Conservation (phyloP, 108 stramenopile genomes). For the Nitzschia sp. region DNA sequence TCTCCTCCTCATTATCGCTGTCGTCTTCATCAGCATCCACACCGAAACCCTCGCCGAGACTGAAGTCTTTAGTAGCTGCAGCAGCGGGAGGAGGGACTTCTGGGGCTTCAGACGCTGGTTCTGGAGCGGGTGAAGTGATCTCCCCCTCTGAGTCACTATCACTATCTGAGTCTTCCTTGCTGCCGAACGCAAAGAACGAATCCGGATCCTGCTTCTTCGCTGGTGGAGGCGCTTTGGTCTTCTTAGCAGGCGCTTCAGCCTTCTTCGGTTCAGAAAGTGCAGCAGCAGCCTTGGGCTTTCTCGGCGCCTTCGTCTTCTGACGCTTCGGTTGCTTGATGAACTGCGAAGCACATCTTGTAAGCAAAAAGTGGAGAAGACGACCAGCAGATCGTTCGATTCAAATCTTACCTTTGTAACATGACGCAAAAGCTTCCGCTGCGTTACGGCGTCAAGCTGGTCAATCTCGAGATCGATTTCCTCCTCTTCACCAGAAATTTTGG, state of each 20-base stretch:
- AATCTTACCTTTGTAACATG: conserved; percentile 84
- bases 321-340: conserved; percentile 43
- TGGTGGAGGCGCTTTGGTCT: conserved; percentile 33
- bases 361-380: not conserved
- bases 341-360: conserved; percentile 21
- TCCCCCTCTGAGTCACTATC: conserved; percentile 70
- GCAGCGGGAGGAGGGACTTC: conserved; percentile 3
- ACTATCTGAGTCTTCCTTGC: conserved; percentile 76
- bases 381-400: not conserved
- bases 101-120: conserved; percentile 10
- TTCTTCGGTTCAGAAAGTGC: conserved; percentile 41
- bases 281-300: conserved; percentile 41
- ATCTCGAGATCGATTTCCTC: conserved; percentile 90
- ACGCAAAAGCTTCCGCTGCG: conserved; percentile 77
- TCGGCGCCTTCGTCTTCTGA: conserved; percentile 37
- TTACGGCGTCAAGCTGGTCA: conserved; percentile 73
- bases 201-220: conserved; percentile 31
- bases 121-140: conserved; percentile 15
- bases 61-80: conserved; percentile 31
- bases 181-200: conserved; percentile 76
- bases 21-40: conserved; percentile 53
- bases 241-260: conserved; percentile 46
- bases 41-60: conserved; percentile 44
- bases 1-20: conserved; percentile 65
- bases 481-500: conserved; percentile 73